Evolutionary conservation across 23 red algal species (phyloP).

Genomic region (Porphyridium purpureum): DNA sequence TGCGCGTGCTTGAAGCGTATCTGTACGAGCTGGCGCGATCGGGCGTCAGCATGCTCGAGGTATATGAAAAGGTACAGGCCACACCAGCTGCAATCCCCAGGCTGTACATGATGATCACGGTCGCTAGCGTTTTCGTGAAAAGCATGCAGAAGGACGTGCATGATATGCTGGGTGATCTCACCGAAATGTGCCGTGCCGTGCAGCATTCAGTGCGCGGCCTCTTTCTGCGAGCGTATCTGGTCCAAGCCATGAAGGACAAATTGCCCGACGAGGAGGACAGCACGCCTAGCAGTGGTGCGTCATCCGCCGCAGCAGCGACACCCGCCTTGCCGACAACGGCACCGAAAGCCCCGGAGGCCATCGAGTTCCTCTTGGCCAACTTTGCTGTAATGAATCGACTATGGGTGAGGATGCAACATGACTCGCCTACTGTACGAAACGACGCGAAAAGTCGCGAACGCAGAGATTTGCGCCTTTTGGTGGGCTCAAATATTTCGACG

Average conservation of each 20-base stretch:
- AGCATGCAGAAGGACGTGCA: constrained; percentile 21
- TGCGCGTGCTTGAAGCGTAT: constrained; percentile 15
- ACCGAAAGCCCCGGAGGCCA: constrained; percentile 16
- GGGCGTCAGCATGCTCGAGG: not conserved
- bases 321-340: too few relatives aligned
- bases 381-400: constrained; percentile 78
- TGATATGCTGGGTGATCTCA: constrained; percentile 65
- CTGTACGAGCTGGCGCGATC: constrained; percentile 1
- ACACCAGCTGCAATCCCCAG: constrained; percentile 44
- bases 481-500: constrained; percentile 64
- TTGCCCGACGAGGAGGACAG: constrained; percentile 22
- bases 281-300: not conserved
- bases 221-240: constrained; percentile 64
- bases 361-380: constrained; percentile 70
- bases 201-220: constrained; percentile 76
- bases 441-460: constrained; percentile 29
- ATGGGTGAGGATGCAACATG: constrained; percentile 73
- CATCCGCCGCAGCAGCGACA: not conserved
- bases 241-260: constrained; percentile 58
- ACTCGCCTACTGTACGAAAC: constrained; percentile 11
- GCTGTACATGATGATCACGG: constrained; percentile 71
- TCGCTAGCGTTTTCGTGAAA: constrained; percentile 50
- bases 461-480: constrained; percentile 52
- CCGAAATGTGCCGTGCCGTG: constrained; percentile 83
- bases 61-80: constrained; percentile 26